phyloP scores from a whole-genome alignment of 2,329 filamentous ascomycete species.

The Aspergillus sp. region DNA sequence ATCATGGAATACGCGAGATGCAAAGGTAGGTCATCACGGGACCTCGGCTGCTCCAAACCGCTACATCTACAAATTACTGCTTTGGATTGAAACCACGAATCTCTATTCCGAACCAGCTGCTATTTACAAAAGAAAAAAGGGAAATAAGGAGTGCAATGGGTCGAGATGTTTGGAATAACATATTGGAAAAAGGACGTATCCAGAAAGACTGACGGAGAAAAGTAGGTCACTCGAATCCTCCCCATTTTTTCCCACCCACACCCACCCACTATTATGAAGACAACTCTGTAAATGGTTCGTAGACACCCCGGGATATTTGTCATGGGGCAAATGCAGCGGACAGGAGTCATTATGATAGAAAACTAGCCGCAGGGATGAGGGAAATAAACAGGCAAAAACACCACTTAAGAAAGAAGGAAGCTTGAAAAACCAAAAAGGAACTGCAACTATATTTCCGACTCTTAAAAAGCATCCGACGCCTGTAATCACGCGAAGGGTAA shows the following conservation, averaged over 20 bases:
- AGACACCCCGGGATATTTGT: no score
- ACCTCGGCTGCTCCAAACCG: neutral
- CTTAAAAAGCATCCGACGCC: slow-evolving; percentile 20
- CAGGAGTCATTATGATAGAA: slow-evolving; percentile 1
- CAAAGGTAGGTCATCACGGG: neutral
- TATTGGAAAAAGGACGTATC: neutral
- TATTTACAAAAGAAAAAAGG: neutral
- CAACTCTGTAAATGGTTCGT: no score
- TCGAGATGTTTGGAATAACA: neutral
- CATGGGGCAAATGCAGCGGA: no score
- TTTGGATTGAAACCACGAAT: no score
- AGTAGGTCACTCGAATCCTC: no score
- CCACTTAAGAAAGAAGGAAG: slow-evolving; percentile 1
- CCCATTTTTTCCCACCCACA: no score
- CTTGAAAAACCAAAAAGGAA: slow-evolving; percentile 17
- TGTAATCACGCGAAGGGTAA: slow-evolving; percentile 15
- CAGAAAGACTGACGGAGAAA: neutral
- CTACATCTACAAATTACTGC: no score
- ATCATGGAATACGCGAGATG: no score
- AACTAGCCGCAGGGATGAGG: slow-evolving; percentile 3
- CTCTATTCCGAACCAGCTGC: neutral
- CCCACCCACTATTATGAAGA: no score
- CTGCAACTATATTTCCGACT: slow-evolving; percentile 14
- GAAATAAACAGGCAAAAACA: no score
- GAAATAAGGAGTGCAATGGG: neutral